Percentiles rank a stretch among this genome's conserved stretches.
Evolutionary conservation across 2,329 filamentous ascomycete genomes (phyloP).

Genomic region (Cucurbitaria berberidis): DNA sequence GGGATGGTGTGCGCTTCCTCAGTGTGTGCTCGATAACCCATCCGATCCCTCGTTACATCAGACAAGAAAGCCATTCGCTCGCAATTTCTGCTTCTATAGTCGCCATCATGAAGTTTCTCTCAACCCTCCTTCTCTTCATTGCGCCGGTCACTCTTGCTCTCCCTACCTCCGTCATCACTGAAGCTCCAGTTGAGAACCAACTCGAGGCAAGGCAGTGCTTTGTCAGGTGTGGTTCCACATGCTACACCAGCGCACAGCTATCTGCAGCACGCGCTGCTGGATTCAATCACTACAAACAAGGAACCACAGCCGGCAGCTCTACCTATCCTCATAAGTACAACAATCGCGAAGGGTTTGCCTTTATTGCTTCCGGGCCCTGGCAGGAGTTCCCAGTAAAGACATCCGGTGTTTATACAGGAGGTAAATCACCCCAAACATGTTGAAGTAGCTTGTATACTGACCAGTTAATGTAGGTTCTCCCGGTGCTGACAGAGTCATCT

Average conservation of each 20-base stretch:
- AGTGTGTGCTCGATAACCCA: slow-evolving; percentile 4
- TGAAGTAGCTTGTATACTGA: not conserved
- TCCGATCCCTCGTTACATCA: slow-evolving; percentile 9
- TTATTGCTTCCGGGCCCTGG: slow-evolving; percentile 63
- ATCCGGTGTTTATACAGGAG: slow-evolving; percentile 61
- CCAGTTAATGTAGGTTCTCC: slow-evolving; percentile 58
- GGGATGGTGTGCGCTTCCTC: not conserved
- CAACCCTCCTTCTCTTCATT: slow-evolving; percentile 22
- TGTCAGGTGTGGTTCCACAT: slow-evolving; percentile 61
- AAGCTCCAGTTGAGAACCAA: slow-evolving; percentile 10
- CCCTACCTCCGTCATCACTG: slow-evolving; percentile 19
- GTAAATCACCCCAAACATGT: slow-evolving; percentile 45
- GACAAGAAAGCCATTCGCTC: slow-evolving; percentile 16
- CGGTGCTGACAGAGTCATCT: slow-evolving; percentile 70
- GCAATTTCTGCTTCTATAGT: not conserved
- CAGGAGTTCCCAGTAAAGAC: slow-evolving; percentile 68
- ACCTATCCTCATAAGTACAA: slow-evolving; percentile 66
- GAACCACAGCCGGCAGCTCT: slow-evolving; percentile 48
- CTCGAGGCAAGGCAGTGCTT: slow-evolving; percentile 53
- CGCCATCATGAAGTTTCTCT: slow-evolving; percentile 27
- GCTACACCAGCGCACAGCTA: slow-evolving; percentile 60
- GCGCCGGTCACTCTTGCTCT: slow-evolving; percentile 26
- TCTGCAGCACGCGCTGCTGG: slow-evolving; percentile 59
- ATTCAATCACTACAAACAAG: slow-evolving; percentile 57
- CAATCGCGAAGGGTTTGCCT: slow-evolving; percentile 68